Evolutionary conservation across 345 rosid genomes (phyloP).

Genomic region (Aquilaria malaccensis): DNA sequence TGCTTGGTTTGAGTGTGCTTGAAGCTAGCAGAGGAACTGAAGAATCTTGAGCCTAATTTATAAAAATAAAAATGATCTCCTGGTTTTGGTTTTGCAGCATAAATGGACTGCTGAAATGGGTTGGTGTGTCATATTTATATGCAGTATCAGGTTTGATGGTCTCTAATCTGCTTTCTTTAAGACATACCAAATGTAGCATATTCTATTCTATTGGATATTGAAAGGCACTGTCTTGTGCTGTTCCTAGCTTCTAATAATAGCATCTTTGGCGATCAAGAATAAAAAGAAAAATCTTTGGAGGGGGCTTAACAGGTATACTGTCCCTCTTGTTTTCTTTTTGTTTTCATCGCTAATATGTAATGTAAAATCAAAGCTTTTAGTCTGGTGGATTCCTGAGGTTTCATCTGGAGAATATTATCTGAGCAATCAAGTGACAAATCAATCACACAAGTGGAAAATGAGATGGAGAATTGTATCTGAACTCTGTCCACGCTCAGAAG

Average conservation of each 20-base stretch:
- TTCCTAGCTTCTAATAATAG: constrained; percentile 3
- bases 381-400: no score
- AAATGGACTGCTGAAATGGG: constrained; percentile 11
- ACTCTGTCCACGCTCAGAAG: background rate
- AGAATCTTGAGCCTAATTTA: constrained; percentile 21
- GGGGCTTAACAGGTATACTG: background rate
- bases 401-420: constrained; percentile 4
- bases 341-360: background rate
- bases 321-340: background rate
- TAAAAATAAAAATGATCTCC: constrained; percentile 6
- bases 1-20: constrained; percentile 15
- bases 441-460: background rate
- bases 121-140: constrained; percentile 9
- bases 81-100: constrained; percentile 12
- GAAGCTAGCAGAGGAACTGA: constrained; percentile 22
- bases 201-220: constrained; percentile 21
- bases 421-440: background rate
- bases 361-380: no score
- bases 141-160: constrained; percentile 17
- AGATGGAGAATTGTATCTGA: background rate
- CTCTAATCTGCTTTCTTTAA: constrained; percentile 18
- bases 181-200: constrained; percentile 12
- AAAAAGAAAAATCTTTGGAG: background rate
- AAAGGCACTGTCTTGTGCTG: constrained; percentile 11
- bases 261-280: background rate